These are phyloP conservation scores for Chaetomiaceae sp. DNA, from an alignment of 2,329 filamentous ascomycete genomes.

Conservation along the genomic window DNA sequence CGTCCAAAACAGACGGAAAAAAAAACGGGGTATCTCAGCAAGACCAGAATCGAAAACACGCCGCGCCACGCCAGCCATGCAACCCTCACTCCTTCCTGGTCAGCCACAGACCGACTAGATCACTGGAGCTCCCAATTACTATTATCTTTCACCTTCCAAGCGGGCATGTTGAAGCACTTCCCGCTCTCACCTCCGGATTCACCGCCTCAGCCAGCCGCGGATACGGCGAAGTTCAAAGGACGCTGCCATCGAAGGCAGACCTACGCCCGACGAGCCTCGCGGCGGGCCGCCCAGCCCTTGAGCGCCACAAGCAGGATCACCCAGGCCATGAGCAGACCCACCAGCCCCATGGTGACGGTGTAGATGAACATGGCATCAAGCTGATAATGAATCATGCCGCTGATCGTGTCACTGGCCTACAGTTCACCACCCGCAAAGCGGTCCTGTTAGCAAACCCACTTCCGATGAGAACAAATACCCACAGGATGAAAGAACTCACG, in stretches of 20 bases:
- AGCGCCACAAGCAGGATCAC: conserved; percentile 69
- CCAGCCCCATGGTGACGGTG: conserved; percentile 78
- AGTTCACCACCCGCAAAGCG: no score
- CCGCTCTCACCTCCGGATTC: no score
- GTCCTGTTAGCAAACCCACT: conserved; percentile 21
- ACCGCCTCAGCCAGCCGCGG: no score
- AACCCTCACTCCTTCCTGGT: not conserved
- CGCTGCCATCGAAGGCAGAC: no score
- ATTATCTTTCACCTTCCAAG: no score
- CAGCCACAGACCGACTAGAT: no score
- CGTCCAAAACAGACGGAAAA: not conserved
- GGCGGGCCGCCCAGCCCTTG: conserved; percentile 74
- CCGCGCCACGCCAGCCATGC: not conserved
- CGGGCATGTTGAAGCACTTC: no score
- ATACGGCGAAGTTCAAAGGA: no score
- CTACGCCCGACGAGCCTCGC: conserved; percentile 29
- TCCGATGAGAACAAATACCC: no score
- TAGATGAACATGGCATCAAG: conserved; percentile 92
- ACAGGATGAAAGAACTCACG: conserved; percentile 53
- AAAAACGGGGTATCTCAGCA: conserved; percentile 20
- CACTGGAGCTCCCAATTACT: no score
- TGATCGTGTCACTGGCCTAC: conserved; percentile 68
- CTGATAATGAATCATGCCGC: conserved; percentile 67
- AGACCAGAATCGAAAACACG: conserved; percentile 15
- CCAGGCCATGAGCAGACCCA: conserved; percentile 81